These are phyloP conservation scores for Ramicandelaber brevisporus DNA, from an alignment of 192 early-diverging fungal species.

Conservation along the genomic window DNA sequence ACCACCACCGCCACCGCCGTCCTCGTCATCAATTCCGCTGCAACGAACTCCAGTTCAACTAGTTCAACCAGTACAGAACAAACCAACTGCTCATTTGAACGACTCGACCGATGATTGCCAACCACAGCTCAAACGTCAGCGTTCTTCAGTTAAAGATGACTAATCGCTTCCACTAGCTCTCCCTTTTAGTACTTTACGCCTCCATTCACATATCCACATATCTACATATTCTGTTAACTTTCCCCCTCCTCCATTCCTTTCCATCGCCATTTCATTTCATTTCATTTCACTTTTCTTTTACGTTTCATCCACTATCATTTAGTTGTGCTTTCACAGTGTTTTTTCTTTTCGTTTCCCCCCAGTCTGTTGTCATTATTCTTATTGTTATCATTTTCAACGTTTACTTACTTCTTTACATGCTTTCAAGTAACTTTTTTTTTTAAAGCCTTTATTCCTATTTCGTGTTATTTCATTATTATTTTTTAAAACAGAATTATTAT, in stretches of 20 bases:
- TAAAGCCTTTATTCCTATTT: too few relatives aligned
- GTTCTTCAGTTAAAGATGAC: too few relatives aligned
- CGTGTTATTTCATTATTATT: too few relatives aligned
- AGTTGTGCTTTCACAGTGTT: background rate
- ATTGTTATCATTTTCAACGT: constrained; percentile 2
- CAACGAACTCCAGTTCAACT: constrained; percentile 1
- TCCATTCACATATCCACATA: constrained; percentile 1
- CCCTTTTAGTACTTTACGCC: too few relatives aligned
- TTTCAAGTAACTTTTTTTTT: constrained; percentile 1
- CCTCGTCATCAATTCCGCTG: background rate
- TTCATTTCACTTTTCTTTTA: background rate
- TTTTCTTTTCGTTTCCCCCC: constrained; percentile 1
- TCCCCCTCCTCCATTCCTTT: constrained; percentile 11
- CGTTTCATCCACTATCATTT: background rate
- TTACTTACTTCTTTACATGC: background rate
- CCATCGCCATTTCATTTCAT: constrained; percentile 5
- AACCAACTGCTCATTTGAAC: background rate
- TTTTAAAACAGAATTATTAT: too few relatives aligned
- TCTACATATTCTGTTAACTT: constrained; percentile 5
- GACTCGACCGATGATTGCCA: background rate
- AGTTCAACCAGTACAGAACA: background rate
- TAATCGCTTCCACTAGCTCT: too few relatives aligned
- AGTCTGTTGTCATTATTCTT: background rate
- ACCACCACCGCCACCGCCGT: background rate
- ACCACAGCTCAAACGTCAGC: background rate